Evolutionary conservation across 768 basidiomycete genomes (phyloP), one percentile per base, ranked within the genome.

Genomic region (Suillus tomentosus): DNA sequence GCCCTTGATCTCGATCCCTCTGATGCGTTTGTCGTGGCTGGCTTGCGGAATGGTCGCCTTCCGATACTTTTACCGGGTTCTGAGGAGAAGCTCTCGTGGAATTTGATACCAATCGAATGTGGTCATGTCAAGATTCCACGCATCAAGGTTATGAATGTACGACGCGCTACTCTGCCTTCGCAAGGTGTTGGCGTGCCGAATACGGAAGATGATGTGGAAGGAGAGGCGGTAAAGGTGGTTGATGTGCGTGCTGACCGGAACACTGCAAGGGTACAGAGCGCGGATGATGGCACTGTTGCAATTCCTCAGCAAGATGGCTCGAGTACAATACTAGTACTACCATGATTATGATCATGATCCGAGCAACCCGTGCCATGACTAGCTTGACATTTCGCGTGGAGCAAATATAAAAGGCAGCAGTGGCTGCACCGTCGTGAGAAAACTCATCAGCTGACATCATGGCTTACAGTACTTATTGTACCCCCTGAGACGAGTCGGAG

Each of bases 1-100:
- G 85, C 89, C 40, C 80, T 95, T 36, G 94, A 96, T 61, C 81
- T 87, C 1, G 87, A 89, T 65, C 67, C 77, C 17, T 76, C 82
- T 14, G 92, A 92, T 48, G 81, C 83, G n/a, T 96, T 97, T 74
- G 86, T 95, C 17, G 85, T 95, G 50, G 85, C 92, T 3, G 95
- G 96, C 0, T 72, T 91, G 42, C 80, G 92, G 55, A 84, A 79
- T 57, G 86, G 87, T 3, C 83, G 87, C 11, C 67, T 94, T 10
- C 88, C 92, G 3, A 76, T 90, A 53, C 77, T 98, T n/a, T 78
- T 92, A 50, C 90, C 94, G 0, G 88, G 88, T 6, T 78, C 81
- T 34, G 91, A 93, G 73, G 87, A 87, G 68, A 81, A 74, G 64
- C 60, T 94, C 24, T 76, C 76, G 11, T 94, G 91, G 90, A 84